Evolutionary conservation across 345 rosid genomes (phyloP), one percentile per base, ranked within the genome.

Genomic region (Eucalyptus fibrosa): DNA sequence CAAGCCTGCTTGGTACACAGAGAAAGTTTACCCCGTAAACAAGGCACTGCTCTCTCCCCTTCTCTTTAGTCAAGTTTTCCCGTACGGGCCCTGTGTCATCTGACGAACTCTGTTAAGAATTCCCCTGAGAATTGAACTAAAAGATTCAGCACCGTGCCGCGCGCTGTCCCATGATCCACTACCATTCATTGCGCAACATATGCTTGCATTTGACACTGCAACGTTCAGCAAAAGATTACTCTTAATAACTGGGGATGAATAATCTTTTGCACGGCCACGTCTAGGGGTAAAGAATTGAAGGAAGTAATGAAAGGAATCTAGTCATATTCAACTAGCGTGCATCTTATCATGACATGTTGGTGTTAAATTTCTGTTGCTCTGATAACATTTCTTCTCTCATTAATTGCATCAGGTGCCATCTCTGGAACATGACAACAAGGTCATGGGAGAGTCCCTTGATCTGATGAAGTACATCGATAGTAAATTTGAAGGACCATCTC

Each of bases 391-490:
- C 26, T 72, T 72, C 45, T 72, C 82, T 21, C 24, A 72, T 77
- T 59, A 77, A 19, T 53, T 81, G 86, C 12, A 81, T 18, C 44
- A 97, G 99, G 99, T 98, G 77, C 99, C 99, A 51, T 91, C 99
- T 24, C 91, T 98, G 92, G 99, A 98, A 89, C 99, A 98, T 93
- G 93, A 98, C 90, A 96, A 98, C 16, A 96, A 97, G 92, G 53
- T 97, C 86, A 96, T 91, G 28, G 99, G 98, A 50, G 99, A 98
- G 94, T 95, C 98, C 93, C 93, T 97, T 37, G 98, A 98, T 90
- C 91, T 97, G 93, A 92, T 96, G 86, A 95, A 94, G 87, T 97
- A 97, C 86, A 67, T 97, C 12, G 98, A 97, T 34, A 91, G 89
- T 92, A 97, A 94, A 93, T 97, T 97, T 69, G 97, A 97, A 85